phyloP scores from a whole-genome alignment of 2,329 filamentous ascomycete species.

The Sclerotinia spermophila region DNA sequence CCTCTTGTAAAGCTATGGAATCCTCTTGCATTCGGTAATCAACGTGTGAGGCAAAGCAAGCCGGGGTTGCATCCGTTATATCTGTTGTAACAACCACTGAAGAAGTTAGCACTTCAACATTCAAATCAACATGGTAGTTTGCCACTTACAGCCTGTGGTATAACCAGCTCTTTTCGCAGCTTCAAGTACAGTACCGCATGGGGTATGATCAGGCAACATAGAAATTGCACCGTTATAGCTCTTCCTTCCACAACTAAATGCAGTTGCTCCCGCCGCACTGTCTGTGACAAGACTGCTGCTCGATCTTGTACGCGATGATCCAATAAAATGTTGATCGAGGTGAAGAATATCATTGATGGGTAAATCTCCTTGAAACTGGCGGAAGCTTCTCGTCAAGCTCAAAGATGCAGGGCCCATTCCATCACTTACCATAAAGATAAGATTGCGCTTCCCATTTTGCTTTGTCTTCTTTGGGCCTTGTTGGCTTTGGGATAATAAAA shows the following conservation, averaged over 20 bases:
- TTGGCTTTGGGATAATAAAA: slow-evolving; percentile 69
- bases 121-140: not conserved
- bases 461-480: slow-evolving; percentile 27
- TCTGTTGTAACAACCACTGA: slow-evolving; percentile 85
- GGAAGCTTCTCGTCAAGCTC: slow-evolving; percentile 79
- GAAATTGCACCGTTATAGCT: slow-evolving; percentile 97
- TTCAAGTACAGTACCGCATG: slow-evolving; percentile 90
- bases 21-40: slow-evolving; percentile 78
- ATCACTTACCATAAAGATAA: slow-evolving; percentile 99
- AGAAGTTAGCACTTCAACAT: not conserved
- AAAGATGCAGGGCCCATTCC: slow-evolving; percentile 96
- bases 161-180: slow-evolving; percentile 91
- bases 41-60: slow-evolving; percentile 89
- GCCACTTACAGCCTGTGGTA: slow-evolving; percentile 60
- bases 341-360: slow-evolving; percentile 71
- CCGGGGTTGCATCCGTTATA: slow-evolving; percentile 92
- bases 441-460: slow-evolving; percentile 72
- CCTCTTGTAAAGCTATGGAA: slow-evolving; percentile 85
- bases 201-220: slow-evolving; percentile 75
- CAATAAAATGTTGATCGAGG: slow-evolving; percentile 86
- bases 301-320: slow-evolving; percentile 81
- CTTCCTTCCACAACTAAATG: slow-evolving; percentile 89
- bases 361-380: slow-evolving; percentile 70
- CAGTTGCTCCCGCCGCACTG: slow-evolving; percentile 93
- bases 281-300: slow-evolving; percentile 86